These are phyloP conservation scores for Paramarasmius palmivorus DNA, from an alignment of 1,284 basidiomycete genomes.

Conservation along the genomic window DNA sequence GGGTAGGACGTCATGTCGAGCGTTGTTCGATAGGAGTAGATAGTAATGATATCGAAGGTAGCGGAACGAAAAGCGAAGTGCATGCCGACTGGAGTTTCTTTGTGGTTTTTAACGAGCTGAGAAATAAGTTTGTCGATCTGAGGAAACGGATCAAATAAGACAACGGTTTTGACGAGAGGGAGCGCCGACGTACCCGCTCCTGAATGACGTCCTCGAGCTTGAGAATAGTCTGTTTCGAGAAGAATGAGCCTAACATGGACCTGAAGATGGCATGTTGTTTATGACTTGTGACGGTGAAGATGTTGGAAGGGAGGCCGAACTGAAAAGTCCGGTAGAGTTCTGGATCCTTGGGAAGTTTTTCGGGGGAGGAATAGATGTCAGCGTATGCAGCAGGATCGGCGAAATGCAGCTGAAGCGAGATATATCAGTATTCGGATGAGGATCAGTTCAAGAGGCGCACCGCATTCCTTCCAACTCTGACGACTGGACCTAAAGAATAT, in stretches of 20 bases:
- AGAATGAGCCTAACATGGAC: conserved; percentile 29
- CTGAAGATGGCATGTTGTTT: conserved; percentile 25
- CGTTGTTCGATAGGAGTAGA: background rate
- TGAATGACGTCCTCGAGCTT: conserved; percentile 28
- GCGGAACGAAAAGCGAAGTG: background rate
- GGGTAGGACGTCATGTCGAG: background rate
- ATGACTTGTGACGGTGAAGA: conserved; percentile 19
- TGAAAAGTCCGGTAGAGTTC: conserved; percentile 27
- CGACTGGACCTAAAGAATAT: conserved; percentile 24
- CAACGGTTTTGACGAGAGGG: background rate
- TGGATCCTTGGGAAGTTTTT: conserved; percentile 29
- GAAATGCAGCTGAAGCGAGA: conserved; percentile 30
- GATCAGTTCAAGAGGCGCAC: no score
- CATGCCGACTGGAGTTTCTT: background rate
- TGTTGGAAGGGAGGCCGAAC: conserved; percentile 24
- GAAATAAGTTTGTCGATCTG: background rate
- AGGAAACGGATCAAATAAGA: background rate
- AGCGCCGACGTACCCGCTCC: conserved; percentile 21
- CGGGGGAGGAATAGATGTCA: conserved; percentile 28
- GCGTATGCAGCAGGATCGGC: conserved; percentile 26
- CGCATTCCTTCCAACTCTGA: conserved; percentile 26
- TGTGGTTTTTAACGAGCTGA: background rate
- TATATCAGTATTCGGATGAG: background rate
- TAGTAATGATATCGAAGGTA: background rate
- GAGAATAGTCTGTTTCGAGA: conserved; percentile 31